A percentile compares a stretch with the other conserved stretches of the same genome.
phyloP scores from a whole-genome alignment of 2,329 filamentous ascomycete species.

The Aspergillus carbonarius region DNA sequence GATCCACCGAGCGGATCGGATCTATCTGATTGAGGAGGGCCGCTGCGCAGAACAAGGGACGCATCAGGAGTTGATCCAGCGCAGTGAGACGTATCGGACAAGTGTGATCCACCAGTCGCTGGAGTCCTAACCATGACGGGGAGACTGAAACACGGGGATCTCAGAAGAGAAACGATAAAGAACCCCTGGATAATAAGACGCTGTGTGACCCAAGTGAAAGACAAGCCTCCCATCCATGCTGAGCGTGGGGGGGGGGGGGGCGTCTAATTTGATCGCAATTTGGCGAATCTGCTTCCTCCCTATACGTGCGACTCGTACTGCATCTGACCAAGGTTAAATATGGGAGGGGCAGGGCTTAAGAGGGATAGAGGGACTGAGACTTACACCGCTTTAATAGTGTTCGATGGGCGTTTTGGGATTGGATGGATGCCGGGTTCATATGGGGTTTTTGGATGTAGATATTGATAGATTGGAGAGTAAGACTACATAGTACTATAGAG shows the following conservation, averaged over 20 bases:
- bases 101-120: conserved; percentile 53
- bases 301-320: background rate
- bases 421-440: background rate
- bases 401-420: background rate
- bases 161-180: background rate
- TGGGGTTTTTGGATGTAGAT: no score
- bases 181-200: background rate
- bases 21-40: conserved; percentile 61
- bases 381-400: background rate
- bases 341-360: background rate
- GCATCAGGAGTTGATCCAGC: conserved; percentile 50
- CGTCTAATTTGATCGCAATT: background rate
- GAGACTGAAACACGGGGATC: background rate
- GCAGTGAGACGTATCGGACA: conserved; percentile 51
- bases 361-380: background rate
- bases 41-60: conserved; percentile 50
- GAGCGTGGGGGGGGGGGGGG: background rate
- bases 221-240: background rate
- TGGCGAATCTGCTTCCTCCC: background rate
- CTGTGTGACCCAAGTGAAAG: background rate
- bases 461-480: no score
- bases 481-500: no score
- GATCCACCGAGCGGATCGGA: conserved; percentile 68
- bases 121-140: conserved; percentile 23
- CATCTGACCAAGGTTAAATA: background rate